Evolutionary conservation across 805 yeast genomes (phyloP), one percentile per base, ranked within the genome.

Genomic region (Spathaspora gorwiae): DNA sequence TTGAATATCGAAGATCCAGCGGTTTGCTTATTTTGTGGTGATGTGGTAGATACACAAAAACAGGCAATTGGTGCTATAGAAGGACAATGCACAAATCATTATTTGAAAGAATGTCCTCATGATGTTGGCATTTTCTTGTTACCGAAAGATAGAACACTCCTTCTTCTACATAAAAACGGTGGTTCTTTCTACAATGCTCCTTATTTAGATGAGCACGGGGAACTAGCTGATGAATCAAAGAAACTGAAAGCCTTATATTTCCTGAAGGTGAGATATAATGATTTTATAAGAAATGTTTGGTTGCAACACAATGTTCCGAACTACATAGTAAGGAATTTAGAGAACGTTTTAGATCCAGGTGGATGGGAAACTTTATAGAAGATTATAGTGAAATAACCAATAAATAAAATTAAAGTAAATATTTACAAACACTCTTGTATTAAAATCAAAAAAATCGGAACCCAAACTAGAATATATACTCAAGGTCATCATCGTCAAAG

Each of bases 161-260:
- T 89, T 42, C 58, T 88, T 31, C 59, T 92, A 39, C 78, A 85
- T 47, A 80, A 80, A 42, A 84, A 83, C 7, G 83, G 85, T 33
- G 99, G 99, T 0, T 80, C 96, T 0, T 92, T 92, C 60, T 74
- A 79, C 48, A 81, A 81, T 31, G 84, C 95, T 2, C 98, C 98
- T 0, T 92, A 83, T 58, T 65, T 87, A 32, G 96, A 90, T 60
- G 74, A 75, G 32, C 95, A 89, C 61, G 97, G 97, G 1, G 97
- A 90, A 56, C 64, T 81, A 12, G 89, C 90, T 41, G 84, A 81
- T 37, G 90, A 84, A 42, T 70, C 80, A 51, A 85, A 80, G 65
- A 80, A 81, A 40, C 84, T 83, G 0, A 79, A 89, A 43, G 87
- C 95, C 0, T 78, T 90, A 44, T 81, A 74, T 48, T 68, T 94